phyloP scores from a whole-genome alignment of 2,329 filamentous ascomycete species.

The Sporothrix brasiliensis region DNA sequence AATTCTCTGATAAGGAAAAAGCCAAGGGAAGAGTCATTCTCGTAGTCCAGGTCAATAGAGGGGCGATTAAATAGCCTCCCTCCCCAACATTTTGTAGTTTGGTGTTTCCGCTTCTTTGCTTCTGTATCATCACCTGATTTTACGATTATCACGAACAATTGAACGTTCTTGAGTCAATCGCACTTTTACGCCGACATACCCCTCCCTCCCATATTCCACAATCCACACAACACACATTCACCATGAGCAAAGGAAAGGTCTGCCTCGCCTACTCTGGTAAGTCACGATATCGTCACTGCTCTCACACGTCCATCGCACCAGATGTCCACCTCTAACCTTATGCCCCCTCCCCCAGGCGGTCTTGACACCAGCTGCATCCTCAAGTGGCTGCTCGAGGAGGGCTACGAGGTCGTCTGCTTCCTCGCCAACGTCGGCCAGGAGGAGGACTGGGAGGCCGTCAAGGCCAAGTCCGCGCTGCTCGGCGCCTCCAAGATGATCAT shows the following conservation, averaged over 20 bases:
- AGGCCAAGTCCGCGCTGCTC: conserved; percentile 63
- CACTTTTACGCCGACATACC: neutral
- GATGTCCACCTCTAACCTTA: no score
- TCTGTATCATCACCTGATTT: neutral
- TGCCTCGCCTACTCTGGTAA: conserved; percentile 42
- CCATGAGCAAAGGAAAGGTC: conserved; percentile 43
- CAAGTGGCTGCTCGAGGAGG: conserved; percentile 49
- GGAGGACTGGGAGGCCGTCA: conserved; percentile 73
- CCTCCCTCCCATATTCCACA: conserved; percentile 3
- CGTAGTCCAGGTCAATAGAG: neutral
- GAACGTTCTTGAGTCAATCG: conserved; percentile 11
- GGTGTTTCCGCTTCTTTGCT: neutral
- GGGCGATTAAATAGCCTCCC: conserved; percentile 27
- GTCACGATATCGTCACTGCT: conserved; percentile 24
- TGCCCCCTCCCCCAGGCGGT: conserved; percentile 35
- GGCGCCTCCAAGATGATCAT: conserved; percentile 68
- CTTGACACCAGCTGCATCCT: conserved; percentile 38
- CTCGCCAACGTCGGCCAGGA: conserved; percentile 75
- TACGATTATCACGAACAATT: neutral
- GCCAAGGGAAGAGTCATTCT: conserved; percentile 19
- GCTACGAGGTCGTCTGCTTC: conserved; percentile 63
- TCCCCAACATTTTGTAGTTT: conserved; percentile 2
- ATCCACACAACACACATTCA: conserved; percentile 19
- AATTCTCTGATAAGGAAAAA: conserved; percentile 27
- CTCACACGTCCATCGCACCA: no score